Percentiles rank a stretch among this genome's conserved stretches.
These are phyloP conservation scores for Madurella mycetomatis DNA, from an alignment of 2,329 filamentous ascomycete genomes.

Conservation along the genomic window DNA sequence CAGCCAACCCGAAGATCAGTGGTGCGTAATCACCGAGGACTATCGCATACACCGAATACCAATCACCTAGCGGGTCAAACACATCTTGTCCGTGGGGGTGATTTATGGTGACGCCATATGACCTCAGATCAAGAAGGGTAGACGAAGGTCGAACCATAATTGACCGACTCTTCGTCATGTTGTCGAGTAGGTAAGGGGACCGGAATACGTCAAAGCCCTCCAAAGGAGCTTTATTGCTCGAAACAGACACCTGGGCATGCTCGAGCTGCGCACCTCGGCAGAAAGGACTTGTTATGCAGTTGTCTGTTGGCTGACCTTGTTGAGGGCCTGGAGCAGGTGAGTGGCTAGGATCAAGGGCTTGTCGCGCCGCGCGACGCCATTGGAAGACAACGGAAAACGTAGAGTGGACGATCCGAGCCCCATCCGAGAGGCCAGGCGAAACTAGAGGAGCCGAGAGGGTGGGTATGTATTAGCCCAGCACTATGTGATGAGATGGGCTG, in stretches of 20 bases:
- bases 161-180: not conserved
- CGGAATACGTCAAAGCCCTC: not conserved
- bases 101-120: not conserved
- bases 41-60: not conserved
- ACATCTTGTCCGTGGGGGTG: not conserved
- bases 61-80: not conserved
- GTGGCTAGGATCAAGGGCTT: not conserved
- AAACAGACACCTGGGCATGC: too few relatives aligned
- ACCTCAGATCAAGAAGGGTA: not conserved
- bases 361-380: slow-evolving; percentile 1
- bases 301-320: too few relatives aligned
- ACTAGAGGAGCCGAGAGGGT: slow-evolving; percentile 11
- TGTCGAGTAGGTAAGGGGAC: not conserved
- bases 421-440: slow-evolving; percentile 3
- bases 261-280: too few relatives aligned
- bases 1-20: not conserved
- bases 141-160: not conserved
- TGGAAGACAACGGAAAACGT: slow-evolving; percentile 9
- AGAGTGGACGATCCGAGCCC: slow-evolving; percentile 7
- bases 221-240: too few relatives aligned
- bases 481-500: not conserved
- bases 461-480: not conserved
- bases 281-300: too few relatives aligned
- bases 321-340: not conserved
- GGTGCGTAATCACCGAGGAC: not conserved